These are phyloP conservation scores for Physaria fendleri DNA, from an alignment of 345 rosid species.

Conservation along the genomic window DNA sequence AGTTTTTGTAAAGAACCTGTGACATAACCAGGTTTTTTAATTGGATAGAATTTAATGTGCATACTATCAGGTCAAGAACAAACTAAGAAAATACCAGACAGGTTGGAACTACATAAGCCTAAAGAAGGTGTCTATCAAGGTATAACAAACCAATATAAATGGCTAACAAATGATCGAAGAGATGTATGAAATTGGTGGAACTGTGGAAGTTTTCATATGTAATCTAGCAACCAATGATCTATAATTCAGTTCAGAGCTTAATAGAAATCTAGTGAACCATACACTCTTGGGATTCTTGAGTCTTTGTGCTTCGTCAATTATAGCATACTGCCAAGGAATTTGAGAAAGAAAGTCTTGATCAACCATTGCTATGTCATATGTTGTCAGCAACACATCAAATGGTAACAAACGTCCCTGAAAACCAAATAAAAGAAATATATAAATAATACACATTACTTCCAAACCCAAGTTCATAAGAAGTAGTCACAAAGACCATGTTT, in stretches of 20 bases:
- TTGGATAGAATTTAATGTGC: conserved; percentile 5
- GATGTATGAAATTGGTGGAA: too few species aligned
- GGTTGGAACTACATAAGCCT: background rate
- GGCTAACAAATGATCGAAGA: too few species aligned
- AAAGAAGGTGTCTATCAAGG: background rate
- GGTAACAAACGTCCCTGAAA: conserved; percentile 51
- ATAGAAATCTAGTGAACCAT: conserved; percentile 26
- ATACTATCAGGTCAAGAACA: background rate
- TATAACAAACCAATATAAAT: too few species aligned
- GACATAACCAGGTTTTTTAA: background rate
- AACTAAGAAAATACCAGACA: background rate
- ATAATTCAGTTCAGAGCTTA: conserved; percentile 3
- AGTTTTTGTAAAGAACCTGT: conserved; percentile 61
- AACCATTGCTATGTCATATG: conserved; percentile 64
- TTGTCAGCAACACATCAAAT: conserved; percentile 77
- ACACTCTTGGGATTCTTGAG: conserved; percentile 88
- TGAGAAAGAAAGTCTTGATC: conserved; percentile 85
- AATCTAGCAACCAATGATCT: conserved; percentile 1
- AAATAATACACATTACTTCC: background rate
- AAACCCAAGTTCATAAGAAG: background rate
- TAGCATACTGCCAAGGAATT: conserved; percentile 68
- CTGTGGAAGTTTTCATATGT: background rate
- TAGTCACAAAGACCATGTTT: background rate
- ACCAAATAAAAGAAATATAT: conserved; percentile 8
- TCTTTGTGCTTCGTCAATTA: conserved; percentile 89